Base-by-base conservation (phyloP, 768 basidiomycete species). In the Punctularia strigosozonata region DNA sequence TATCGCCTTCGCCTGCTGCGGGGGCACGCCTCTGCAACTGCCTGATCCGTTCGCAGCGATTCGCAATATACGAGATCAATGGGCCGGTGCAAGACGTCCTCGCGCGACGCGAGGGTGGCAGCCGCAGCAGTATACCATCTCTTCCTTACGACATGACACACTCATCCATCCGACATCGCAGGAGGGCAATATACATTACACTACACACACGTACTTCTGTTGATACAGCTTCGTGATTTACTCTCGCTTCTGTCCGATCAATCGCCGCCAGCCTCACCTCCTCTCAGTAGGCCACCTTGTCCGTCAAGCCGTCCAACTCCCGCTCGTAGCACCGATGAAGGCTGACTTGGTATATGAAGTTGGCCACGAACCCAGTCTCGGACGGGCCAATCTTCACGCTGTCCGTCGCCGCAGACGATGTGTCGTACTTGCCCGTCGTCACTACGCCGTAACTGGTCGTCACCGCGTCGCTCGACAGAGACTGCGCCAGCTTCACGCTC, bases 321-420 rank as follows among this genome's bases (percentile, higher is more conserved):
- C 80, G 68, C 35, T 74, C 62, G 48, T 63, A 82, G 50, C 75
- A 78, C 26, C 78, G 62, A 45, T 82, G 80, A 57, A 73, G 65
- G 59, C 77, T 80, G 38, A 82, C 61, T 45, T 77, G 74, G 40
- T 62, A 69, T 0, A 71, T 71, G 46, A 82, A 80, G 47, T 66
- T 73, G 17, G 69, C 58, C 6, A 67, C 59, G 42, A 81, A 81
- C 4, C 68, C 76, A 47, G 65, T 68, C 10, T 69, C 56, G 1
- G 58, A 64, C 26, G 61, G 53, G 6, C 53, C 60, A 34, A 79
- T 67, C 32, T 62, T 58, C 15, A 69, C 39, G 2, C 51, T 50
- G 46, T 76, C 77, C 3, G 55, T 48, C 0, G 46, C 54, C 10
- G 58, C 61, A 10, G 68, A 64, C 14, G 54, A 43, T 1, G 58